A percentile compares a stretch with the other conserved stretches of the same genome.
Conservation (phyloP, 495 filamentous ascomycete species). For the Penicillium antarcticum region DNA sequence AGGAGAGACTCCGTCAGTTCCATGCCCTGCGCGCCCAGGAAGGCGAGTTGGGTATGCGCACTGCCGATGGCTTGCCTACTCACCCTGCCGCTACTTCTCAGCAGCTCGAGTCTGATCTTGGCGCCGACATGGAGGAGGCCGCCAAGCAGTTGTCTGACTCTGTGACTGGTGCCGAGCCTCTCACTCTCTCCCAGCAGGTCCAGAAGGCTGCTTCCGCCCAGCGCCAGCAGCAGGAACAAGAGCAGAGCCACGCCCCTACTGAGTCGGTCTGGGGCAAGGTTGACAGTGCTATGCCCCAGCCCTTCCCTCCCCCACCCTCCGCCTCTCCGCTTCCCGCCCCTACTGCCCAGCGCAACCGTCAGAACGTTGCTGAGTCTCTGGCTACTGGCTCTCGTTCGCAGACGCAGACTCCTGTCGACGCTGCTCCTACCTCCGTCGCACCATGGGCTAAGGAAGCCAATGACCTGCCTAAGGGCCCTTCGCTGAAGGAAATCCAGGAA, state of each 20-base stretch:
- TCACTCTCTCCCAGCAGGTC: slow-evolving; percentile 84
- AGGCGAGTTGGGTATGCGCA: slow-evolving; percentile 43
- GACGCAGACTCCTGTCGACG: slow-evolving; percentile 67
- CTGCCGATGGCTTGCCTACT: slow-evolving; percentile 39
- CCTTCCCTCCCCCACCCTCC: slow-evolving; percentile 73
- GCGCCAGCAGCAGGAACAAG: slow-evolving; percentile 55
- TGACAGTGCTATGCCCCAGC: slow-evolving; percentile 64
- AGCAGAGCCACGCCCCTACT: slow-evolving; percentile 38
- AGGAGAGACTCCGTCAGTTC: slow-evolving; percentile 62
- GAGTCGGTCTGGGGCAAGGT: slow-evolving; percentile 60
- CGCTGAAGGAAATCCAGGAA: slow-evolving; percentile 95
- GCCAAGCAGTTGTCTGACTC: slow-evolving; percentile 19
- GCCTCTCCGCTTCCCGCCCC: slow-evolving; percentile 81
- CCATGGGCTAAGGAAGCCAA: slow-evolving; percentile 89
- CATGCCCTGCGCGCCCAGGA: slow-evolving; percentile 56
- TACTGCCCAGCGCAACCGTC: slow-evolving; percentile 76
- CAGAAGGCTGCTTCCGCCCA: slow-evolving; percentile 70
- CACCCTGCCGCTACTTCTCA: slow-evolving; percentile 31
- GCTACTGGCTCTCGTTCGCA: slow-evolving; percentile 67
- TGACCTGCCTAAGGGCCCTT: slow-evolving; percentile 81
- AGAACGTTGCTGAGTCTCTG: slow-evolving; percentile 79
- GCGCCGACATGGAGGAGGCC: slow-evolving; percentile 19
- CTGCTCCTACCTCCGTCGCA: slow-evolving; percentile 66
- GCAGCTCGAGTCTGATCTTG: slow-evolving; percentile 23
- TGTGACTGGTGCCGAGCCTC: slow-evolving; percentile 26